These are phyloP conservation scores for Beauveria medogensis DNA, from an alignment of 2,329 filamentous ascomycete genomes.

Conservation along the genomic window DNA sequence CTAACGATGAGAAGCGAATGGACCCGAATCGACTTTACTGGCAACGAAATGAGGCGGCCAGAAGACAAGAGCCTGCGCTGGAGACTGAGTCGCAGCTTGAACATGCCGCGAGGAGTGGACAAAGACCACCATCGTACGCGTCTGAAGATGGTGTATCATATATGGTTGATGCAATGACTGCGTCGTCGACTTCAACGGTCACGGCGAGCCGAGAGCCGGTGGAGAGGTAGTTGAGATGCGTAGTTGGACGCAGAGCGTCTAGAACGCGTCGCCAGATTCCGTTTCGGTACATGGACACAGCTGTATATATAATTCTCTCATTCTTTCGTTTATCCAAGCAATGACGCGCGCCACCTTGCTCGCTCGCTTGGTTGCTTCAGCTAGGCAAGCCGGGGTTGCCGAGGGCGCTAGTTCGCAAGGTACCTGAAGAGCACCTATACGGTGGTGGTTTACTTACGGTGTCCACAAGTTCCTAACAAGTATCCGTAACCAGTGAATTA, in stretches of 20 bases:
- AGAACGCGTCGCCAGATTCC: neutral
- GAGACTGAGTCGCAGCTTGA: constrained; percentile 17
- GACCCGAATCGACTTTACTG: constrained; percentile 77
- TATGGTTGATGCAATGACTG: constrained; percentile 57
- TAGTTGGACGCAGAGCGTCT: neutral
- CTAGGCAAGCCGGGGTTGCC: neutral
- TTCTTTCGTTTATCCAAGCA: neutral
- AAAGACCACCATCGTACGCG: constrained; percentile 64
- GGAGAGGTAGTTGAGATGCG: neutral
- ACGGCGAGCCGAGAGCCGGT: neutral
- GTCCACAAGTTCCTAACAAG: neutral
- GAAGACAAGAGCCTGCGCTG: constrained; percentile 12
- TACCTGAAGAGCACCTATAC: neutral
- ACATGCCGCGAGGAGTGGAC: constrained; percentile 16
- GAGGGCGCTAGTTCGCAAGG: neutral
- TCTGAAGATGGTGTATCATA: constrained; percentile 70
- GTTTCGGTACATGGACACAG: neutral
- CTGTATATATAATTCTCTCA: neutral
- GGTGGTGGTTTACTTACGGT: neutral
- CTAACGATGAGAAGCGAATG: constrained; percentile 46
- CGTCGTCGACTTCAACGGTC: constrained; percentile 34
- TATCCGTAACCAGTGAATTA: neutral
- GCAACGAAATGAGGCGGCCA: constrained; percentile 52
- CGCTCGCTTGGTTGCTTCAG: neutral
- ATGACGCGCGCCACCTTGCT: neutral